Conservation (phyloP, 345 rosid species). For the Syzygium aqueum region DNA sequence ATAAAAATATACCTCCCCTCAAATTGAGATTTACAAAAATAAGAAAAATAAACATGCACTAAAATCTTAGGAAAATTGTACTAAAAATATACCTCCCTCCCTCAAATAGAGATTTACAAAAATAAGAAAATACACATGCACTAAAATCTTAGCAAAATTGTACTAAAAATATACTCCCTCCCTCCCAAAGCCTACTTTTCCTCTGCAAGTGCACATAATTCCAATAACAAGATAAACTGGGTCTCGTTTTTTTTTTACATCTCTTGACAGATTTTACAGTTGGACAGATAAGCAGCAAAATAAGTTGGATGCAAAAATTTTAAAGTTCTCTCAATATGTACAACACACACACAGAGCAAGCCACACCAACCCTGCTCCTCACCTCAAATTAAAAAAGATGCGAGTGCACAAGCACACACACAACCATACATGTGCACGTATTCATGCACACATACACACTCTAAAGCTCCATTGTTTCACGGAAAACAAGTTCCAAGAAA, state of each 20-base stretch:
- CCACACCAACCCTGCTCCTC: background rate
- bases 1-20: background rate
- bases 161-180: background rate
- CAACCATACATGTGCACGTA: background rate
- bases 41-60: background rate
- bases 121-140: background rate
- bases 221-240: background rate
- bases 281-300: background rate
- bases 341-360: background rate
- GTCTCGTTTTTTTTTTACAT: background rate
- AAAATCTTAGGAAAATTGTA: background rate
- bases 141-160: background rate
- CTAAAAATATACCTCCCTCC: background rate
- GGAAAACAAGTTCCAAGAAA: too few species aligned
- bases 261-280: background rate
- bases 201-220: background rate
- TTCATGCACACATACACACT: too few species aligned
- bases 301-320: background rate
- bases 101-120: background rate
- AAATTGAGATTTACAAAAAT: background rate
- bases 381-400: background rate
- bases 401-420: background rate
- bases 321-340: background rate
- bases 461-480: too few species aligned
- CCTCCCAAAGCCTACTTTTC: background rate